Base-by-base conservation (phyloP, 768 basidiomycete genomes). In the Boletus pseudopeckii region DNA sequence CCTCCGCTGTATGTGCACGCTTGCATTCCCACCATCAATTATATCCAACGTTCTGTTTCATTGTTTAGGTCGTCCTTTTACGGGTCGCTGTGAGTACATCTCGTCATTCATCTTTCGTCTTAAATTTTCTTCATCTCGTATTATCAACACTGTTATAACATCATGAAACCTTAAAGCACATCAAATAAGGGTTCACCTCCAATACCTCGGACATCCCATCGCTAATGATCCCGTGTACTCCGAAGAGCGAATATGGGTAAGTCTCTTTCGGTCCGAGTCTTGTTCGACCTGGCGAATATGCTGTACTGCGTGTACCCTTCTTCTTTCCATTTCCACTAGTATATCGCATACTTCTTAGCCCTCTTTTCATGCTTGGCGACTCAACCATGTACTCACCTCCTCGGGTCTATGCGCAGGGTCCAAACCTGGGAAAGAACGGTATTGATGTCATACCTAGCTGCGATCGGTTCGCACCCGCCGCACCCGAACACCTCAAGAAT, bases 181-280 rank as follows among this genome's bases (percentile, higher is more conserved):
- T 72, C 97, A 99, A 71, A 90, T 98, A 53, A 82, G 97, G 46
- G 96, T 99, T 4, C 97, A 99, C 66, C 80, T 99, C 3, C 97
- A 98, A 71, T 98, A 81, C 70, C 82, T 99, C 52, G 97, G 96
- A 1, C 76, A 90, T 65, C 88, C 97, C 0, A 93, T 99, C 57
- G 90, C 92, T 11, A 98, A 99, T 66, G 97, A 98, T 61, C 91
- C 94, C 2, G 80, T 98, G 3, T 99, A 99, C 71, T 87, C 88
- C 17, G 88, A 89, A 54, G 74, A 76, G 33, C 80, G 78, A 38
- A 90, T 90, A 48, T 92, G 90, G 90, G 90, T 84, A 61, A 33
- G 73, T 66, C 22, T 36, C n/a, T 33, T 46, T 41, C 17, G 14
- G 9, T 54, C 20, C 17, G 9, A 30, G n/a, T 44, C 48, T 20